Evolutionary conservation across 2,329 filamentous ascomycete species (phyloP).

Genomic region (Rosellinia necatrix): DNA sequence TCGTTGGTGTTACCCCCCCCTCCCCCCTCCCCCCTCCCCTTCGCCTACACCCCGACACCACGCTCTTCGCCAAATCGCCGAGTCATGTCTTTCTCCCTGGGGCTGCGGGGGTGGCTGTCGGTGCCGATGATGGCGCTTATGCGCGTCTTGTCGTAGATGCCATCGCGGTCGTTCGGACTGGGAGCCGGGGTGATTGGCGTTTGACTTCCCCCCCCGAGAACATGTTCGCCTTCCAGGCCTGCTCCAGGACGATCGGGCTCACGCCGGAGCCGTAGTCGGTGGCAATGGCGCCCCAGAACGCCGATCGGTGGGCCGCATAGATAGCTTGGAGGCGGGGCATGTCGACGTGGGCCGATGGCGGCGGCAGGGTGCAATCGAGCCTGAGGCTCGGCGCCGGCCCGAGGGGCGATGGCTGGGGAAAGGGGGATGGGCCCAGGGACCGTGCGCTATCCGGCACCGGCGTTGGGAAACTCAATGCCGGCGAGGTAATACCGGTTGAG

Average conservation of each 20-base stretch:
- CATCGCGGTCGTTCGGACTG: conserved; percentile 55
- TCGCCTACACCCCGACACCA: conserved; percentile 40
- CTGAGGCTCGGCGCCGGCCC: conserved; percentile 54
- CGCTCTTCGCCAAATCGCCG: conserved; percentile 60
- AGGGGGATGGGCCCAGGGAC: conserved; percentile 52
- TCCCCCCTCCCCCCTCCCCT: not conserved
- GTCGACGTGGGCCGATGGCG: conserved; percentile 58
- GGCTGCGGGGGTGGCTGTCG: conserved; percentile 61
- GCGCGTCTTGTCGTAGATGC: conserved; percentile 59
- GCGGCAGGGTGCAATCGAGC: conserved; percentile 60
- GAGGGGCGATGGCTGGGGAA: conserved; percentile 47
- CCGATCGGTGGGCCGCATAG: conserved; percentile 70
- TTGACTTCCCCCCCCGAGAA: conserved; percentile 47
- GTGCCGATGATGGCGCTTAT: conserved; percentile 67
- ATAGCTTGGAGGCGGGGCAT: conserved; percentile 69
- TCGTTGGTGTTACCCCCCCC: no score
- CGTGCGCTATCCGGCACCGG: conserved; percentile 47
- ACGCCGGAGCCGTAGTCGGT: conserved; percentile 70
- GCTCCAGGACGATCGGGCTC: conserved; percentile 68
- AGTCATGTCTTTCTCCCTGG: conserved; percentile 61
- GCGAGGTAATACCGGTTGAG: conserved; percentile 43
- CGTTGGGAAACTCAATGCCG: conserved; percentile 47
- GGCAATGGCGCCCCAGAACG: conserved; percentile 76
- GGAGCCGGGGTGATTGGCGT: conserved; percentile 59
- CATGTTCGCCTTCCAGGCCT: conserved; percentile 65